phyloP scores from a whole-genome alignment of 192 early-diverging fungal species.

The Coemansia sp. region DNA sequence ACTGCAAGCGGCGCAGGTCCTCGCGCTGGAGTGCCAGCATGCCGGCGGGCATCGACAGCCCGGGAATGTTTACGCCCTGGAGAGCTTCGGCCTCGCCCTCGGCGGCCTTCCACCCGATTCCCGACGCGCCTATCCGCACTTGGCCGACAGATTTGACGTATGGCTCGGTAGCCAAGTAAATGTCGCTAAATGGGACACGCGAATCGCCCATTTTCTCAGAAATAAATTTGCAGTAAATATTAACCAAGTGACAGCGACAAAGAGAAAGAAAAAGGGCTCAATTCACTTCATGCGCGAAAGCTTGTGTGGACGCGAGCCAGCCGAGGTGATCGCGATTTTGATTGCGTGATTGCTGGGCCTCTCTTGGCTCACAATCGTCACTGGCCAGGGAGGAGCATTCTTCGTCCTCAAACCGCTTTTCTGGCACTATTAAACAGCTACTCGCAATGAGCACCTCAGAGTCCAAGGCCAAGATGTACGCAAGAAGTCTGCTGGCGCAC shows the following conservation, averaged over 20 bases:
- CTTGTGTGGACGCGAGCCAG: background rate
- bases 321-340: background rate
- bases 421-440: background rate
- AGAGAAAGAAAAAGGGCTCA: background rate
- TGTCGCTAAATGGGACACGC: conserved; percentile 39
- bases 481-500: background rate
- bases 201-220: conserved; percentile 28
- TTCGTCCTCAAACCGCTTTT: background rate
- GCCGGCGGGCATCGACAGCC: conserved; percentile 22
- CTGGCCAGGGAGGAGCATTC: no score
- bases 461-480: background rate
- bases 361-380: no score
- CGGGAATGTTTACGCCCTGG: conserved; percentile 31
- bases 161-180: conserved; percentile 50
- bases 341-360: background rate
- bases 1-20: conserved; percentile 72
- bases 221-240: conserved; percentile 1
- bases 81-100: conserved; percentile 44
- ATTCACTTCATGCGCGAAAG: background rate
- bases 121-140: conserved; percentile 46
- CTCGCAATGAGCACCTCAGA: background rate
- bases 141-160: conserved; percentile 43
- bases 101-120: conserved; percentile 55
- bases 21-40: conserved; percentile 49
- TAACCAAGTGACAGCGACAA: conserved; percentile 6